A percentile compares a stretch with the other conserved stretches of the same genome.
Evolutionary conservation across 805 yeast genomes (phyloP).

Genomic region (Barnettozyma siamensis): DNA sequence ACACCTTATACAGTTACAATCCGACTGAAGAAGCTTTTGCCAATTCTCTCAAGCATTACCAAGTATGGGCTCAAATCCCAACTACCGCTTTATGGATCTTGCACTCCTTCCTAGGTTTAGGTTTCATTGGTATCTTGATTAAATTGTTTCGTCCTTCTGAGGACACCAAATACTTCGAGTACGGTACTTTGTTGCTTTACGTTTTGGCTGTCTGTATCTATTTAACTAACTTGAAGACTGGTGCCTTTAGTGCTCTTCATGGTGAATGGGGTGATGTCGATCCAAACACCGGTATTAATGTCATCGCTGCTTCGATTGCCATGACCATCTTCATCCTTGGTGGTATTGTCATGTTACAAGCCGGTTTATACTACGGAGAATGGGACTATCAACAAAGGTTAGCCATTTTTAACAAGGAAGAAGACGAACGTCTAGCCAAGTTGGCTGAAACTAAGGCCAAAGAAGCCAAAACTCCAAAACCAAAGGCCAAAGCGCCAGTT

Average conservation of each 20-base stretch:
- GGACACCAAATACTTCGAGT: conserved; percentile 83
- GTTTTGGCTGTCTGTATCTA: conserved; percentile 74
- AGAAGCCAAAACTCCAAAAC: conserved; percentile 3
- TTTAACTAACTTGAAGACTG: conserved; percentile 79
- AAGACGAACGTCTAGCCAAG: conserved; percentile 18
- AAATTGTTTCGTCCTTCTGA: conserved; percentile 85
- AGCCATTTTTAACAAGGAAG: conserved; percentile 27
- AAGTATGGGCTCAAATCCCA: conserved; percentile 65
- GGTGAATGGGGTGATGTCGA: conserved; percentile 95
- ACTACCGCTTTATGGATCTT: conserved; percentile 50
- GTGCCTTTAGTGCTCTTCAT: conserved; percentile 58
- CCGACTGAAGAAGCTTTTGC: conserved; percentile 50
- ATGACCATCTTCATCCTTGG: conserved; percentile 64
- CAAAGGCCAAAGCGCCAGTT: background rate
- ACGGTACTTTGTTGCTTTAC: conserved; percentile 71
- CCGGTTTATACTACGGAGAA: conserved; percentile 83
- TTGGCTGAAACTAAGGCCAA: background rate
- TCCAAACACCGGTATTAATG: conserved; percentile 78
- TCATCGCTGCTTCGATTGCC: conserved; percentile 83
- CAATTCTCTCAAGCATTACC: conserved; percentile 67
- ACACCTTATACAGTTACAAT: conserved; percentile 60
- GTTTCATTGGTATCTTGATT: conserved; percentile 65
- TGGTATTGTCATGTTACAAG: conserved; percentile 82
- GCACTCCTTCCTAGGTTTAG: conserved; percentile 57
- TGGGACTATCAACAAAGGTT: conserved; percentile 44